Percentiles rank a stretch among this genome's conserved stretches.
Evolutionary conservation across 768 basidiomycete species (phyloP).

Genomic region (Boletus huronensis): DNA sequence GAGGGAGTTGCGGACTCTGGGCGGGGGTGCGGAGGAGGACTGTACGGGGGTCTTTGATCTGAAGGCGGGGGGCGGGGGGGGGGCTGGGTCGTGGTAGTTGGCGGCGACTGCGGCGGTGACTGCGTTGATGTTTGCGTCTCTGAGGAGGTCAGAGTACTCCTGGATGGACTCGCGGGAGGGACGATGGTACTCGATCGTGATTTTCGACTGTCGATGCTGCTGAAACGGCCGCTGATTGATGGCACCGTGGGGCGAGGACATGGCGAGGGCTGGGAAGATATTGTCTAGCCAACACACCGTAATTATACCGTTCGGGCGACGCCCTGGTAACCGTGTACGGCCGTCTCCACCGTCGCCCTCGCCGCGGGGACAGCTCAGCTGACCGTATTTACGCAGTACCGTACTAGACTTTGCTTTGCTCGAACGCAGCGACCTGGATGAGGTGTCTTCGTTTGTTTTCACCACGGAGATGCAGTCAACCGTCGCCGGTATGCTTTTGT

Average conservation of each 20-base stretch:
- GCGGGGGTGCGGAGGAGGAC: constrained; percentile 10
- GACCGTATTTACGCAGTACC: no score
- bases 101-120: constrained; percentile 39
- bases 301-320: neutral
- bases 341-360: no score
- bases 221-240: constrained; percentile 47
- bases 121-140: constrained; percentile 55
- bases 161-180: constrained; percentile 74
- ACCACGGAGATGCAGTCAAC: no score
- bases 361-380: no score
- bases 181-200: constrained; percentile 72
- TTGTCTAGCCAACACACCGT: neutral
- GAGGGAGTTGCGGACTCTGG: constrained; percentile 48
- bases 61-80: constrained; percentile 37
- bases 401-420: neutral
- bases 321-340: no score
- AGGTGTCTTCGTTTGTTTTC: constrained; percentile 11
- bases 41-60: constrained; percentile 29
- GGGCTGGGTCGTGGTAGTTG: constrained; percentile 36
- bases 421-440: constrained; percentile 6
- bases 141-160: constrained; percentile 72
- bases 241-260: constrained; percentile 26
- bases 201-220: constrained; percentile 53
- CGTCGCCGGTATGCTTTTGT: neutral
- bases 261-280: constrained; percentile 15